Base-by-base conservation (phyloP, 495 filamentous ascomycete species). In the Lophium mytilinum region DNA sequence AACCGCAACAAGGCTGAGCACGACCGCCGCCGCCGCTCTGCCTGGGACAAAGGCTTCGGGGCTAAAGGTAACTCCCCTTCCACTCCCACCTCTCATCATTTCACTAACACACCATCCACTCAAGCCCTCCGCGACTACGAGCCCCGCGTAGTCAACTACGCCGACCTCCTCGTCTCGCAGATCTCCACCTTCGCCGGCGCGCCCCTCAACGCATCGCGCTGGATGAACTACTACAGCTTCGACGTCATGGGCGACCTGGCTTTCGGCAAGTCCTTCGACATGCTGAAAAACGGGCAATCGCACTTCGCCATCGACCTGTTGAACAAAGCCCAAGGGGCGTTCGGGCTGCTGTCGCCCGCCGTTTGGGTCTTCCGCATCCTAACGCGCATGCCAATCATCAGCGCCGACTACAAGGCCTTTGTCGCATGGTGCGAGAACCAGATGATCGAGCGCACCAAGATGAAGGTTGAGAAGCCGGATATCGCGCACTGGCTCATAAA, bases 171-270 rank as follows among this genome's bases (percentile, higher is more conserved):
- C 43, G 37, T n/a, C 11, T 18, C 3, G 36, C 10, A 39, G 37
- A 39, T 42, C 55, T 39, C 52, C 45, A 15, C 42, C 55, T 24
- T 40, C 52, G 14, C 54, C 47, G 35, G 19, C 37, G 17, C 47
- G 57, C 54, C 70, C 10, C 56, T 78, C n/a, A 68, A 77, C 55
- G 63, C 76, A 7, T 65, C 71, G 0, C 53, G 68, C 10, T 78
- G 73, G 74, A 73, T 79, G 50, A 72, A 70, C 43, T 75, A 68
- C 56, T 78, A 72, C 53, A 64, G 67, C 33, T 80, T 80, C 46
- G 78, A 81, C 48, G 68, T 80, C 11, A 79, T 81, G 75, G 76
- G 75, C 0, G 74, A 79, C 58, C 58, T 81, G 1, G 67, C 76
- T 0, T 80, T 80, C 53, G 76, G 72, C 10, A 66, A 70, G 37